Conservation (phyloP, 2,329 filamentous ascomycete genomes). For the Botrytis galanthina region DNA sequence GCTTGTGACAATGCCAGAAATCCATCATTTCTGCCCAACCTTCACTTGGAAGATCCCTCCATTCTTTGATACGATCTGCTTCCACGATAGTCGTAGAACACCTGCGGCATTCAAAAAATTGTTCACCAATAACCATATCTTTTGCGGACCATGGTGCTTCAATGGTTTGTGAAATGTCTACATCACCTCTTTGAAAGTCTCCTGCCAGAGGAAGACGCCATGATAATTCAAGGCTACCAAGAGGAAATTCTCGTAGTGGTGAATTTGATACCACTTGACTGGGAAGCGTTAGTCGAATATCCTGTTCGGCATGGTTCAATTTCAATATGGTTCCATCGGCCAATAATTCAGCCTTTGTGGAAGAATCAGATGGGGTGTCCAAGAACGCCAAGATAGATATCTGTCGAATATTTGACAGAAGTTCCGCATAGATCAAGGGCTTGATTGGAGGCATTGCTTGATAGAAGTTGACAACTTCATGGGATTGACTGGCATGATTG, state of each 20-base stretch:
- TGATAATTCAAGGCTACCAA: slow-evolving; percentile 42
- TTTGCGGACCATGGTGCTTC: slow-evolving; percentile 52
- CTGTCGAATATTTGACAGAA: slow-evolving; percentile 63
- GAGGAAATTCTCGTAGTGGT: slow-evolving; percentile 27
- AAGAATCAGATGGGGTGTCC: slow-evolving; percentile 39
- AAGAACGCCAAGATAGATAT: slow-evolving; percentile 58
- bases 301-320: slow-evolving; percentile 49
- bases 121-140: slow-evolving; percentile 43
- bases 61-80: slow-evolving; percentile 49
- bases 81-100: slow-evolving; percentile 47
- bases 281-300: slow-evolving; percentile 41
- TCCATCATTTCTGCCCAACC: slow-evolving; percentile 99
- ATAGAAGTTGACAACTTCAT: background rate
- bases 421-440: slow-evolving; percentile 57
- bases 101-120: slow-evolving; percentile 38
- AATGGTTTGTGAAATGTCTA: slow-evolving; percentile 27
- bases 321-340: slow-evolving; percentile 47
- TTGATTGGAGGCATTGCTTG: slow-evolving; percentile 15
- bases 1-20: slow-evolving; percentile 99
- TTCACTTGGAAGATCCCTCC: slow-evolving; percentile 94
- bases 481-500: background rate
- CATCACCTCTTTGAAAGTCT: slow-evolving; percentile 17
- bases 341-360: slow-evolving; percentile 42
- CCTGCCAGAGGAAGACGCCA: slow-evolving; percentile 53
- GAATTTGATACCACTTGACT: slow-evolving; percentile 35